Evolutionary conservation across 768 basidiomycete species (phyloP).

Genomic region (Scleroderma bovista): DNA sequence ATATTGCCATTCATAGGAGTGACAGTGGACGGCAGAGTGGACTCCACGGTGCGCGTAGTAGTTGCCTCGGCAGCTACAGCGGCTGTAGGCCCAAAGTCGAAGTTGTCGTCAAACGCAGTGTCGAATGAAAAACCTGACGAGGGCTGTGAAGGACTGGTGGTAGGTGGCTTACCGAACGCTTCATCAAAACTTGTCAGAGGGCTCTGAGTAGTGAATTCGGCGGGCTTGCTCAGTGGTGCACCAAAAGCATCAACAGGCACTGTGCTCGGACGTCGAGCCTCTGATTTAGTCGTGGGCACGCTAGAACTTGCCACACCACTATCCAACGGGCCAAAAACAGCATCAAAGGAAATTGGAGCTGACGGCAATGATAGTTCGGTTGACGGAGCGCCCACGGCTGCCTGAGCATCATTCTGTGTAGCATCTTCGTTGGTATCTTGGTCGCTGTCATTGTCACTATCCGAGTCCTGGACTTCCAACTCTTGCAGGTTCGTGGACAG

Average conservation of each 20-base stretch:
- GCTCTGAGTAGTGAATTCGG: constrained; percentile 18
- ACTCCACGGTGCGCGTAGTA: constrained; percentile 24
- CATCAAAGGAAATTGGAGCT: constrained; percentile 43
- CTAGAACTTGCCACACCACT: constrained; percentile 22
- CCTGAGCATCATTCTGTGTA: constrained; percentile 15
- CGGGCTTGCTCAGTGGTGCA: constrained; percentile 20
- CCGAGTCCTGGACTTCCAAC: constrained; percentile 51
- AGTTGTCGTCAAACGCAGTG: constrained; percentile 56
- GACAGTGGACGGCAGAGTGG: constrained; percentile 11
- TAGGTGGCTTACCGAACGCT: constrained; percentile 54
- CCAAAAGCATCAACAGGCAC: constrained; percentile 38
- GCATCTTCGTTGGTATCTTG: constrained; percentile 32
- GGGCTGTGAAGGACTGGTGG: constrained; percentile 29
- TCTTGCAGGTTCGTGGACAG: constrained; percentile 50
- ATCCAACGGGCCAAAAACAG: constrained; percentile 42
- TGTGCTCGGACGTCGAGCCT: constrained; percentile 12
- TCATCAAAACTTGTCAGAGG: constrained; percentile 66
- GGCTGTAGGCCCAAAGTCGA: constrained; percentile 45
- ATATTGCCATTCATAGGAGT: constrained; percentile 23
- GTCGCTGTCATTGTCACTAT: constrained; percentile 49
- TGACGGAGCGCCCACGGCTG: constrained; percentile 9
- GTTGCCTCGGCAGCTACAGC: constrained; percentile 30
- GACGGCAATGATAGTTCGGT: constrained; percentile 10
- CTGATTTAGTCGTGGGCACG: constrained; percentile 11
- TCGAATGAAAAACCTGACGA: constrained; percentile 55